Evolutionary conservation across 768 basidiomycete genomes (phyloP), one percentile per base, ranked within the genome.

Genomic region (Guyanaporus albipodus): DNA sequence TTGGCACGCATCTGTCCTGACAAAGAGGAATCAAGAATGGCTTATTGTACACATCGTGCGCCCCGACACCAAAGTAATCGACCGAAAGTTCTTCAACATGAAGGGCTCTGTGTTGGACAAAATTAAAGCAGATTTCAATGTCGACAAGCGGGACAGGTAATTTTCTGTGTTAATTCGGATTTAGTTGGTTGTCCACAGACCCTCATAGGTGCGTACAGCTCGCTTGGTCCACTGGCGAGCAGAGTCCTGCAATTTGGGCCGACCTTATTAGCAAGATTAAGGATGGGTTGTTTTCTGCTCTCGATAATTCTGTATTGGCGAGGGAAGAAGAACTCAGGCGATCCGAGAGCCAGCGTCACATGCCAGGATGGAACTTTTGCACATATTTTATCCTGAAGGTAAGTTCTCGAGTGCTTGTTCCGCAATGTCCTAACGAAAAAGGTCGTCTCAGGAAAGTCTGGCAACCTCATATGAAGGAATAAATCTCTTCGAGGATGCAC

Each of bases 351-450:
- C 91, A 97, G 66, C 77, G 90, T 45, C 78, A 86, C 57, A 88
- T 93, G 81, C 91, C 92, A 1, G 95, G 96, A 8, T 99, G 96
- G 96, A 96, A 96, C 61, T 99, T 96, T 62, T 94, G 93, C 64
- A 93, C 88, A 0, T 98, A 94, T 72, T 97, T 97, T 67, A 82
- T 93, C 41, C 73, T 94, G 29, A 99, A 98, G 82, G 95, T 91
- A 44, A 46, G 73, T 42, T n/a, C 41, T 48, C 43, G 43, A 46
- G 31, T 35, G 42, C 22, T 21, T 24, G 23, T 33, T 36, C 18
- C 2, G 23, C 24, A 28, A 41, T 21, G 2, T n/a, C 33, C 11
- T 21, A 22, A 33, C 31, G 38, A 38, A 18, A 46, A 56, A 29
- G 27, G 42, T 53, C 5, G 31, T 46, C 37, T 40, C 58, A 98